Percentiles rank a stretch among this genome's conserved stretches.
Evolutionary conservation across 2,329 filamentous ascomycete species (phyloP).

Genomic region (Colletotrichum tabaci): DNA sequence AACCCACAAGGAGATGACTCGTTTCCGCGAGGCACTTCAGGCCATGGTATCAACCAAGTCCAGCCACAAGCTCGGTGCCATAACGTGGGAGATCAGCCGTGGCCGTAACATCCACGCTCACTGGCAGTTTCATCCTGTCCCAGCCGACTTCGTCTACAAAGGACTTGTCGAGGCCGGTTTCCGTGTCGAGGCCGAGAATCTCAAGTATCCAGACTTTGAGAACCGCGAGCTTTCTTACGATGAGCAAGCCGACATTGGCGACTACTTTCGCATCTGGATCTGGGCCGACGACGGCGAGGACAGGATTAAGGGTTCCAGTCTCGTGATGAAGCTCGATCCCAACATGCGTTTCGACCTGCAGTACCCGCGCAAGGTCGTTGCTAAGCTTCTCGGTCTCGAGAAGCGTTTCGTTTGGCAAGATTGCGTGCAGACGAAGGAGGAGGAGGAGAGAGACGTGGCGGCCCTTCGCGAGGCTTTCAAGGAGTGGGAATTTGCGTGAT

Average conservation of each 20-base stretch:
- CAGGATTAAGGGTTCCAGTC: constrained; percentile 74
- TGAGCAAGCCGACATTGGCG: constrained; percentile 63
- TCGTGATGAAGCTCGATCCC: constrained; percentile 81
- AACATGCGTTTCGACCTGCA: constrained; percentile 89
- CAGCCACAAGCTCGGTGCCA: constrained; percentile 78
- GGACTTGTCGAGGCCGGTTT: constrained; percentile 91
- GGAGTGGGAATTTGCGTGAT: constrained; percentile 84
- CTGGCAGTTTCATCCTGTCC: constrained; percentile 92
- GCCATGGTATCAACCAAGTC: constrained; percentile 77
- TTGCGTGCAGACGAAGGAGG: constrained; percentile 81
- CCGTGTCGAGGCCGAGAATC: constrained; percentile 87
- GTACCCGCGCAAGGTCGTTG: constrained; percentile 89
- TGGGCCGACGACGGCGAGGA: constrained; percentile 74
- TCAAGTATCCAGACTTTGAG: constrained; percentile 67
- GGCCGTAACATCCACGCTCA: constrained; percentile 87
- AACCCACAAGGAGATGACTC: constrained; percentile 85
- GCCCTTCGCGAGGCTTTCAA: constrained; percentile 87
- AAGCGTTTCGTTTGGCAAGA: constrained; percentile 87
- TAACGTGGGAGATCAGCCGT: constrained; percentile 94
- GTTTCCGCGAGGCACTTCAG: constrained; percentile 83
- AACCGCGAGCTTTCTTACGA: constrained; percentile 65
- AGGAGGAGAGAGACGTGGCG: constrained; percentile 84
- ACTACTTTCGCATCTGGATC: constrained; percentile 89
- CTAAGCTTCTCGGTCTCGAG: constrained; percentile 88
- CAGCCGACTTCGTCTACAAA: constrained; percentile 75